Conservation (phyloP, 148 eudicot genomes). For the Camellia granthamiana region DNA sequence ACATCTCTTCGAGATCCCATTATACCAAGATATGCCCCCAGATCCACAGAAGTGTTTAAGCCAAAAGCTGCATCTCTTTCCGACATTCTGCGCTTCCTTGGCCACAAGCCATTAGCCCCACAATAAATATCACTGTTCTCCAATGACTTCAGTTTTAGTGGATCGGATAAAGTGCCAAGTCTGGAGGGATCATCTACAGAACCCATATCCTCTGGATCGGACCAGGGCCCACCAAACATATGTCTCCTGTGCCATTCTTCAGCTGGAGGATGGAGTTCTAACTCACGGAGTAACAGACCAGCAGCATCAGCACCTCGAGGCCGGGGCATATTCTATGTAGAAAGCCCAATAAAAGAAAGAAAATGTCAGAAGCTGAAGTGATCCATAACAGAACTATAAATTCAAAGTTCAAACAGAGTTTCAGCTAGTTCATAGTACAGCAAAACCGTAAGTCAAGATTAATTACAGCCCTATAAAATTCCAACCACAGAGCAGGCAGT, state of each 20-base stretch:
- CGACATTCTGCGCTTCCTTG: constrained; percentile 89
- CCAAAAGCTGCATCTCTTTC: constrained; percentile 99
- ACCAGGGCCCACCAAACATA: constrained; percentile 98
- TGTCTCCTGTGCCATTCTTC: constrained; percentile 99
- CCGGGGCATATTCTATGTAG: constrained; percentile 88
- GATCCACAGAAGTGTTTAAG: constrained; percentile 86
- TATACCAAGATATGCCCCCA: constrained; percentile 96
- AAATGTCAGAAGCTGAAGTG: neutral
- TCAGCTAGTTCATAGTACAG: too few species aligned
- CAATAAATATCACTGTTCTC: constrained; percentile 53
- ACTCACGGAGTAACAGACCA: constrained; percentile 84
- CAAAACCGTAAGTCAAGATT: neutral
- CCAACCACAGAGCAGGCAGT: neutral
- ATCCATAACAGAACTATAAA: neutral
- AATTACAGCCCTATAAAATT: neutral
- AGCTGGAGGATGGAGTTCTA: constrained; percentile 98
- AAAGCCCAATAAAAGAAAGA: constrained; percentile 2
- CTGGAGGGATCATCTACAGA: constrained; percentile 48
- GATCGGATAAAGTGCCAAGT: constrained; percentile 43
- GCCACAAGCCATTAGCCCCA: constrained; percentile 90
- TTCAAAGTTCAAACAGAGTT: neutral
- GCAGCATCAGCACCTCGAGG: constrained; percentile 99
- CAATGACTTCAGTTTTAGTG: constrained; percentile 40
- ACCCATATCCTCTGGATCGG: constrained; percentile 69
- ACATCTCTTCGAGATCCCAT: constrained; percentile 99